Percentiles rank a stretch among this genome's conserved stretches.
These are phyloP conservation scores for Globisporangium canariense DNA, from an alignment of 352 stramenopile species.

Conservation along the genomic window DNA sequence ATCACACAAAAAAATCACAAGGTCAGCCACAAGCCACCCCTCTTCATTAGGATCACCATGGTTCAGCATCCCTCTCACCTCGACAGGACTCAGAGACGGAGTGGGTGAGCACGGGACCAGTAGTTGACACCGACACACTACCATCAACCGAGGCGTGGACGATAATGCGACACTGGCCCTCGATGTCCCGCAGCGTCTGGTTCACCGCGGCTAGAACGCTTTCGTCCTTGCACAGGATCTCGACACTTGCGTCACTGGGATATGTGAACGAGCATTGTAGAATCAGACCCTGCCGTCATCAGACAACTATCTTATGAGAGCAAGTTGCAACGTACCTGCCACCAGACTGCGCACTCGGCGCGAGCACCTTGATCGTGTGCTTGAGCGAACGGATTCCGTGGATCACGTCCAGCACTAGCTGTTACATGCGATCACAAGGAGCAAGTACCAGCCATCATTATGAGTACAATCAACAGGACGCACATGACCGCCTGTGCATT, in stretches of 20 bases:
- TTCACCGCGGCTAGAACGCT: slow-evolving; percentile 30
- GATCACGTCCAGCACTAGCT: slow-evolving; percentile 87
- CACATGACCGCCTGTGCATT: neutral
- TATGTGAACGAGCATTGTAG: neutral
- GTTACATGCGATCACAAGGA: neutral
- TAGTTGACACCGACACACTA: neutral
- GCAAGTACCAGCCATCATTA: neutral
- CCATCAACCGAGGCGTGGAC: slow-evolving; percentile 21
- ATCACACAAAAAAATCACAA: slow-evolving; percentile 4
- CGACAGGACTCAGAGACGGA: slow-evolving; percentile 51
- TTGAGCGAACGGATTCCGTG: slow-evolving; percentile 92
- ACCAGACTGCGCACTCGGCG: slow-evolving; percentile 34
- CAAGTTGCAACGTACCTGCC: slow-evolving; percentile 20
- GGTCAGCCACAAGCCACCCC: neutral
- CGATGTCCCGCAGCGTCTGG: slow-evolving; percentile 35
- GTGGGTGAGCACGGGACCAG: slow-evolving; percentile 37
- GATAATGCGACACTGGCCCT: slow-evolving; percentile 40
- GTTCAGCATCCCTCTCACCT: slow-evolving; percentile 24
- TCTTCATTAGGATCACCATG: neutral
- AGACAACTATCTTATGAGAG: neutral
- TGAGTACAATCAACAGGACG: neutral
- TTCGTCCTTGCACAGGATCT: slow-evolving; percentile 34
- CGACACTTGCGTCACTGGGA: slow-evolving; percentile 16
- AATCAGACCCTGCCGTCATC: neutral
- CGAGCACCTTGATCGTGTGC: slow-evolving; percentile 70